Evolutionary conservation across 2,329 filamentous ascomycete genomes (phyloP), one percentile per base, ranked within the genome.

Genomic region (Hypocrella siamensis): DNA sequence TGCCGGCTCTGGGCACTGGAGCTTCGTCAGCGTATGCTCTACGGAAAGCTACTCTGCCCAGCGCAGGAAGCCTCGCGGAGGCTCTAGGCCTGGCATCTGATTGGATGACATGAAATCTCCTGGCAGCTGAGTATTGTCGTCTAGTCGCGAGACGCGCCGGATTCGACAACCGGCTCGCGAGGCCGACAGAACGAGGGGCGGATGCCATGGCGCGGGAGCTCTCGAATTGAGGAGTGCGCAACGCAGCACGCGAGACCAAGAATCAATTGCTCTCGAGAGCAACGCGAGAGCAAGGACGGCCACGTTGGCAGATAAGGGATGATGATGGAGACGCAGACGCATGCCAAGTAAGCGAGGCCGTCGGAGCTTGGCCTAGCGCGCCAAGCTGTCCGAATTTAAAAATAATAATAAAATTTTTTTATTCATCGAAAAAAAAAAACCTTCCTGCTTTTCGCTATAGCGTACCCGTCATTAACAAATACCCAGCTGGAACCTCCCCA

Each of bases 11-110:
- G 45, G 63, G 56, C 38, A 60, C 51, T 32, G 61, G 59, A 18
- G 60, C 53, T 38, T 58, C 60, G 45, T 73, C 65, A 34, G 71
- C 68, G 40, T 66, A 67, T 36, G 53, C 48, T 45, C 62, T 53
- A 35, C 52, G 51, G 47, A 62, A 61, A 26, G 52, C 54, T 37
- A 53, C 51, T 46, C 50, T 59, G 41, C 47, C 54, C 34, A 48
- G 51, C 36, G 41, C 43, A 28, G 44, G 42, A 31, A 54, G 52
- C 40, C 47, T 49, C 43, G 52, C 51, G 41, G 54, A 39, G 31
- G 53, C 39, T 27, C 47, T 44, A 31, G 51, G 53, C 30, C 44
- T 48, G 37, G 44, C 35, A 24, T 41, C 36, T 11, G 39, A 36
- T 24, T 38, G 40, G 17, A 42, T 22, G 26, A 39, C 22, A 29